A percentile compares a stretch with the other conserved stretches of the same genome.
Conservation (phyloP, 2,329 filamentous ascomycete genomes). For the Clonostachys solani region DNA sequence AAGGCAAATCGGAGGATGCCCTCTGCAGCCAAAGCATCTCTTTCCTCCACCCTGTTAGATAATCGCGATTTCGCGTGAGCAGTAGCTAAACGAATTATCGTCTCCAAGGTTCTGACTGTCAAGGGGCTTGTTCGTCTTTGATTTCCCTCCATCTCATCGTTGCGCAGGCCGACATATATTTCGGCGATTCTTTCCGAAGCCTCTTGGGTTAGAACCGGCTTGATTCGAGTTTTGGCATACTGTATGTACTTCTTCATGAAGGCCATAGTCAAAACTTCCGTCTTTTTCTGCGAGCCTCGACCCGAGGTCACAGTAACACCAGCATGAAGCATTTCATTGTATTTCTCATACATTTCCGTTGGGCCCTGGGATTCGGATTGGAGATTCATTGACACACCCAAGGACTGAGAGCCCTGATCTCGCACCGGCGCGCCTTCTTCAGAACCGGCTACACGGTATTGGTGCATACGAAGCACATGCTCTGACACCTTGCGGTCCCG, state of each 20-base stretch:
- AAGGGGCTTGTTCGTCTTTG: conserved; percentile 91
- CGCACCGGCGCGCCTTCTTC: conserved; percentile 94
- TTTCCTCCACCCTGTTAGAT: conserved; percentile 83
- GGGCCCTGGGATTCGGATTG: conserved; percentile 68
- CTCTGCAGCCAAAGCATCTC: conserved; percentile 84
- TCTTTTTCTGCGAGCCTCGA: conserved; percentile 68
- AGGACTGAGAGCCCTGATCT: conserved; percentile 76
- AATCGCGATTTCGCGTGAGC: conserved; percentile 92
- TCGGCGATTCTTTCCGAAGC: conserved; percentile 89
- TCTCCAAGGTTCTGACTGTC: conserved; percentile 95
- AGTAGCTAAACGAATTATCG: conserved; percentile 94
- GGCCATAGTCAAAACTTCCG: conserved; percentile 89
- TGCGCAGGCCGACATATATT: conserved; percentile 87
- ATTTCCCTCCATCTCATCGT: conserved; percentile 93
- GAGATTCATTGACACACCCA: conserved; percentile 82
- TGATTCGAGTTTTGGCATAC: conserved; percentile 89
- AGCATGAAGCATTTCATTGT: conserved; percentile 90
- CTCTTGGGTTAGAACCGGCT: conserved; percentile 84
- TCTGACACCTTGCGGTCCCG: conserved; percentile 89
- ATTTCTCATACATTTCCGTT: conserved; percentile 94
- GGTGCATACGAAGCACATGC: conserved; percentile 95
- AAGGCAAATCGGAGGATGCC: conserved; percentile 88
- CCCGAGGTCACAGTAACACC: conserved; percentile 77
- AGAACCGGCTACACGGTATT: conserved; percentile 85
- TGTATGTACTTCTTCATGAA: conserved; percentile 99